These are phyloP conservation scores for Hymenoscyphus linearis DNA, from an alignment of 2,329 filamentous ascomycete species.

Conservation along the genomic window DNA sequence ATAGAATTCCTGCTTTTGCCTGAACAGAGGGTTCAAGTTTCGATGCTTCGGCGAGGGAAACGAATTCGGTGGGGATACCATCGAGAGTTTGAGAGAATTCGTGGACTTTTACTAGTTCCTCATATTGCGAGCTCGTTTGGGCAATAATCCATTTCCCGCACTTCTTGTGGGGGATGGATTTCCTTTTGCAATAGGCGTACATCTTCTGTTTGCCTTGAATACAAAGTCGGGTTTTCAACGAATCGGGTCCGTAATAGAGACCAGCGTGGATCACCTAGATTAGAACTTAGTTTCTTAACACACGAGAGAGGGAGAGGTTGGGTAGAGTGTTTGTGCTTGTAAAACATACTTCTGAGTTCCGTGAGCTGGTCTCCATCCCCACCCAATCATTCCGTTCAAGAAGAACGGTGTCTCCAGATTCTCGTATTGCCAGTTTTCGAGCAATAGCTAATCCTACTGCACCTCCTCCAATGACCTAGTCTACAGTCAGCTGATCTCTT, in stretches of 20 bases:
- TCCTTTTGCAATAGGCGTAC: conserved; percentile 67
- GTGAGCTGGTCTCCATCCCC: conserved; percentile 65
- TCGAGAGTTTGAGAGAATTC: conserved; percentile 36
- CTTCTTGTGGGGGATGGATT: conserved; percentile 65
- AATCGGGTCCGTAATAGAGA: conserved; percentile 59
- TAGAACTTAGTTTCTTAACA: background rate
- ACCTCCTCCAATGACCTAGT: conserved; percentile 52
- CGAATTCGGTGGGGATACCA: conserved; percentile 66
- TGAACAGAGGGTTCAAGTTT: conserved; percentile 69
- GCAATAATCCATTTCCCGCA: conserved; percentile 95
- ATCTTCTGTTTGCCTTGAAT: conserved; percentile 69
- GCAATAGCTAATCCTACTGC: conserved; percentile 66
- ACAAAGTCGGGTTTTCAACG: conserved; percentile 81
- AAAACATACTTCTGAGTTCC: conserved; percentile 57
- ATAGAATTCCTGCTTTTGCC: conserved; percentile 69
- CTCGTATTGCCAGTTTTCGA: conserved; percentile 52
- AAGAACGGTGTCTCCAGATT: conserved; percentile 59
- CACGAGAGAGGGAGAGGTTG: background rate
- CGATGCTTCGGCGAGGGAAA: conserved; percentile 56
- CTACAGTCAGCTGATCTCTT: background rate
- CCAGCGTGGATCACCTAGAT: conserved; percentile 86
- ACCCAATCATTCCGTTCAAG: conserved; percentile 60
- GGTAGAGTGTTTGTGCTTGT: background rate
- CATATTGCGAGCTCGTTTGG: conserved; percentile 61
- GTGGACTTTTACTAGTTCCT: conserved; percentile 45